These are phyloP conservation scores for Porcisia deanei DNA, from an alignment of 208 protist genomes.

Conservation along the genomic window DNA sequence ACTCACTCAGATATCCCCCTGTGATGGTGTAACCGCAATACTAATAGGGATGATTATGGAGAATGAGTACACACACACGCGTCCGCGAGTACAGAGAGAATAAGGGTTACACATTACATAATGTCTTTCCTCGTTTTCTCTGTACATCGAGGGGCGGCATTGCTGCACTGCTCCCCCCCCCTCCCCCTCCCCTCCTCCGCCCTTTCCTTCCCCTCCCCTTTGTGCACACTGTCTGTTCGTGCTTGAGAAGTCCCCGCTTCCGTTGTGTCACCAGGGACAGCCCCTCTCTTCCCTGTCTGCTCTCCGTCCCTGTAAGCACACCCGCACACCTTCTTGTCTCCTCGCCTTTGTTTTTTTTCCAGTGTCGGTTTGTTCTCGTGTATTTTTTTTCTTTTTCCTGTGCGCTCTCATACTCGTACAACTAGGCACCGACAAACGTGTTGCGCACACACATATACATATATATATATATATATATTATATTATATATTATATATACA, in stretches of 20 bases:
- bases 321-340: too few relatives aligned
- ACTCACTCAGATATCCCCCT: too few relatives aligned
- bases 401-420: background rate
- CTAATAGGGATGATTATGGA: too few relatives aligned
- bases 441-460: too few relatives aligned
- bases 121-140: background rate
- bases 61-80: too few relatives aligned
- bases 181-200: background rate
- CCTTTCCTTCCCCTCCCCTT: too few relatives aligned
- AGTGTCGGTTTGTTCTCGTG: background rate
- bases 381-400: background rate
- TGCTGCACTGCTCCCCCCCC: background rate
- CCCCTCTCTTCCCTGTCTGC: background rate
- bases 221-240: background rate
- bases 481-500: too few relatives aligned
- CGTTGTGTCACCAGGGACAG: too few relatives aligned
- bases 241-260: background rate
- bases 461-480: too few relatives aligned
- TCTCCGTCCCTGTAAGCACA: background rate
- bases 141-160: background rate
- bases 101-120: too few relatives aligned
- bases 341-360: conserved; percentile 1
- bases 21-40: too few relatives aligned
- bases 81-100: too few relatives aligned
- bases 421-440: background rate